Evolutionary conservation across 73 alveolate genomes (phyloP), one percentile per base, ranked within the genome.

Genomic region (Uronychia setigera): DNA sequence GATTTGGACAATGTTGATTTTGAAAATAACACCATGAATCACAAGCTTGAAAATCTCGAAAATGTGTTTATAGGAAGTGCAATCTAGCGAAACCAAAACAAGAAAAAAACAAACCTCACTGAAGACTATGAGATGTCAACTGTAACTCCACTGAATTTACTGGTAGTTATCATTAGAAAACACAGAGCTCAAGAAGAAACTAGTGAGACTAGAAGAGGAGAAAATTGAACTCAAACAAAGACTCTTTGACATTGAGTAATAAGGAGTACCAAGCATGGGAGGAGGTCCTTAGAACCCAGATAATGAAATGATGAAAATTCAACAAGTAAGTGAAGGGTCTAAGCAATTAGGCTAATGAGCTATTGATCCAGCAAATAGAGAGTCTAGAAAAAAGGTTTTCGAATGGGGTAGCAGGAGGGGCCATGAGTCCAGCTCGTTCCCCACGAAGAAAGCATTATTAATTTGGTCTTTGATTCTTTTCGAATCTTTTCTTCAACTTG

Each of bases 51-150:
- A 79, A 98, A 98, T 91, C 92, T 98, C 78, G 99, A 98, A 86
- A 96, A 97, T 90, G 98, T 98, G 0, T 98, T 96, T 83, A 95
- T 97, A 59, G 99, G 99, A 29, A 80, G 93, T 31, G 94, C 97
- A 60, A 94, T 96, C 77, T 94, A 95, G 82, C 88, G 97, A 28
- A 96, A 97, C 80, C 94, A 93, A 85, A 95, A 93, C 33, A 95
- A 92, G 60, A 80, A 93, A 59, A 94, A 94, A 59, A 81, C 93
- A 80, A 90, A 96, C 46, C 90, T 96, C 60, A 92, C 95, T 76
- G 94, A 96, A 67, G 98, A 97, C 84, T 98, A 96, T 92, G 96
- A 94, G 87, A 92, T 97, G 35, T 92, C 97, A 26, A 96, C 98
- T 32, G 91, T 76, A 67, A n/a, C n/a, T n/a, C n/a, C n/a, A 76